Conservation (phyloP, 257 asterid genomes). For the Przewalskia tangutica region DNA sequence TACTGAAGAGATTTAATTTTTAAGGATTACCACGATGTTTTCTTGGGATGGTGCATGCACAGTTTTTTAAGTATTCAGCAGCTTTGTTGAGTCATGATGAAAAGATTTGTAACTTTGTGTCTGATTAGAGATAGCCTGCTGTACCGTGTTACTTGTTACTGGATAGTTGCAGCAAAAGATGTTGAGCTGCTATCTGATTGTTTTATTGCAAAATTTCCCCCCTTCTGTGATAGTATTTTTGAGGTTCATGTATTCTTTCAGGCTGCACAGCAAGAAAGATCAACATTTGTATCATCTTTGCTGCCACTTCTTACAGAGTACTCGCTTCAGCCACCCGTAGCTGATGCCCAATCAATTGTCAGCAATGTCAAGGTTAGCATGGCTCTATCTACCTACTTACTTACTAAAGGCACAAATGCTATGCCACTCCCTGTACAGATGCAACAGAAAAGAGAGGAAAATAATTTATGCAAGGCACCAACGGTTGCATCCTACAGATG, state of each 20-base stretch:
- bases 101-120: neutral
- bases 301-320: slow-evolving; percentile 96
- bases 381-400: neutral
- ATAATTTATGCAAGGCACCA: neutral
- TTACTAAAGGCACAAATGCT: neutral
- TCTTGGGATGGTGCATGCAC: neutral
- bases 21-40: neutral
- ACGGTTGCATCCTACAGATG: neutral
- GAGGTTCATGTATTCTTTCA: slow-evolving; percentile 33
- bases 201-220: neutral
- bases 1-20: neutral
- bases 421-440: neutral
- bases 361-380: slow-evolving; percentile 74
- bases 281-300: slow-evolving; percentile 61
- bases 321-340: slow-evolving; percentile 77
- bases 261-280: slow-evolving; percentile 94
- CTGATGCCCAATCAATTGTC: slow-evolving; percentile 96
- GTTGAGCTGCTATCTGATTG: neutral
- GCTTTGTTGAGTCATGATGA: neutral
- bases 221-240: slow-evolving; percentile 5
- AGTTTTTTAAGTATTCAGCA: neutral
- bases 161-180: neutral
- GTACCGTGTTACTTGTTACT: neutral
- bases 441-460: neutral
- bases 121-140: neutral